These are phyloP conservation scores for Saccharomycopsis olivae DNA, from an alignment of 805 yeast genomes.

Conservation along the genomic window DNA sequence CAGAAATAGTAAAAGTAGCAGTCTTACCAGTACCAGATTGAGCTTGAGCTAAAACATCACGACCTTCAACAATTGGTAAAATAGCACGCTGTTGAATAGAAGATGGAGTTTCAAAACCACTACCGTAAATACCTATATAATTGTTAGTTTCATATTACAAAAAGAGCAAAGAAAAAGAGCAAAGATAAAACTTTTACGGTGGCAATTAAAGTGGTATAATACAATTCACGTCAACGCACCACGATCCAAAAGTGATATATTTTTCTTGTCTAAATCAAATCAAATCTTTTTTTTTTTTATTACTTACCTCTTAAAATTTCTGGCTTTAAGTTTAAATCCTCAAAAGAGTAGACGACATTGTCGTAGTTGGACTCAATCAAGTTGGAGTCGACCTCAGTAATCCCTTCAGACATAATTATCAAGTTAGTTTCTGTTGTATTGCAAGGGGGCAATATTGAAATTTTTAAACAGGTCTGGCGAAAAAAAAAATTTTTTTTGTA, in stretches of 20 bases:
- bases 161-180: conserved; percentile 29
- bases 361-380: conserved; percentile 54
- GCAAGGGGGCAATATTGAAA: too few relatives aligned
- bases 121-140: conserved; percentile 49
- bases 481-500: too few relatives aligned
- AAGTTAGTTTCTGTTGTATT: too few relatives aligned
- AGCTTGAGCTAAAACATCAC: conserved; percentile 97
- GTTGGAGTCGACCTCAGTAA: conserved; percentile 70
- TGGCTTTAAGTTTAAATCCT: conserved; percentile 68
- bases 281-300: too few relatives aligned
- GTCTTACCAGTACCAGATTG: conserved; percentile 99
- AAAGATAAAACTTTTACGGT: not conserved
- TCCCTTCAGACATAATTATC: conserved; percentile 52
- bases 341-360: conserved; percentile 51
- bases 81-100: conserved; percentile 98
- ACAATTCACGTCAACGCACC: not conserved
- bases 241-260: too few relatives aligned
- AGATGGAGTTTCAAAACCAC: conserved; percentile 94
- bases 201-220: not conserved
- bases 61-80: conserved; percentile 84
- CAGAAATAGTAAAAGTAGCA: conserved; percentile 93
- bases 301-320: conserved; percentile 34
- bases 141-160: conserved; percentile 15
- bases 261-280: too few relatives aligned
- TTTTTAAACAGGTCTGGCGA: too few relatives aligned